These are phyloP conservation scores for Boechera stricta DNA, from an alignment of 345 rosid genomes.

Conservation along the genomic window DNA sequence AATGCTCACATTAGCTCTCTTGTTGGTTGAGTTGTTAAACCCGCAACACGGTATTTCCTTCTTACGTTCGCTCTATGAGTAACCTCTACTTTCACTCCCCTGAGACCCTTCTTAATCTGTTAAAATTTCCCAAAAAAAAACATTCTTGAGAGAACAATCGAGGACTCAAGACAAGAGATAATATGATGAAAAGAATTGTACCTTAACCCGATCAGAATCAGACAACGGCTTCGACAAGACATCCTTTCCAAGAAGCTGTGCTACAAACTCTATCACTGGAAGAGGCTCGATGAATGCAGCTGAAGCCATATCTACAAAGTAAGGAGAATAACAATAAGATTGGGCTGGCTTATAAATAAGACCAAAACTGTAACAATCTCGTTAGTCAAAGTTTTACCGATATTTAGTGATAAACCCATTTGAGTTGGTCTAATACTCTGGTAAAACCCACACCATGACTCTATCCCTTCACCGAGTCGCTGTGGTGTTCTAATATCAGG, in stretches of 20 bases:
- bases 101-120: conserved; percentile 88
- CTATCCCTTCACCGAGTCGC: conserved; percentile 92
- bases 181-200: conserved; percentile 31
- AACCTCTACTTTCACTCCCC: conserved; percentile 99
- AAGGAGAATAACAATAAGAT: conserved; percentile 18
- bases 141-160: not conserved
- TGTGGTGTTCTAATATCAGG: conserved; percentile 81
- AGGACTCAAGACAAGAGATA: not conserved
- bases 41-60: conserved; percentile 98
- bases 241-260: conserved; percentile 87
- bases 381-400: conserved; percentile 54
- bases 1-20: conserved; percentile 84
- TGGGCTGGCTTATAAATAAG: not conserved
- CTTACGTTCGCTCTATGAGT: conserved; percentile 89
- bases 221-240: conserved; percentile 76
- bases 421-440: conserved; percentile 98
- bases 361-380: not conserved
- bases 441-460: conserved; percentile 98
- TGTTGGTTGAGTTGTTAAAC: conserved; percentile 95
- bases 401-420: conserved; percentile 94
- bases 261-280: conserved; percentile 93
- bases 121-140: not conserved
- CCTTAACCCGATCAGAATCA: conserved; percentile 97
- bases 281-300: conserved; percentile 99
- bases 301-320: conserved; percentile 83